These are phyloP conservation scores for Sugiyamaella novakii DNA, from an alignment of 1,139 yeast genomes.

Conservation along the genomic window DNA sequence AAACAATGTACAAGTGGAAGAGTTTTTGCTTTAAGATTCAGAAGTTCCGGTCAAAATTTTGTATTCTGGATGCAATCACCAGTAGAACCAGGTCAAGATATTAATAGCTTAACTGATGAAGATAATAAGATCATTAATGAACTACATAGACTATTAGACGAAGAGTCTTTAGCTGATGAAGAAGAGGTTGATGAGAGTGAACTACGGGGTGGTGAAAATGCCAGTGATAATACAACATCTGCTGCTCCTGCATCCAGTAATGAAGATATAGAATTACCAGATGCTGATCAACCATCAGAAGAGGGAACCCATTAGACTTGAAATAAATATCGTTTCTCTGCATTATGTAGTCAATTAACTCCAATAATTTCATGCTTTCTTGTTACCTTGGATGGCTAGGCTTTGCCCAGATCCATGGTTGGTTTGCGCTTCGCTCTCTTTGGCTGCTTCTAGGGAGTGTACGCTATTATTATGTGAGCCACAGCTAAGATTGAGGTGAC, in stretches of 20 bases:
- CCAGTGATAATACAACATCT: too few species aligned
- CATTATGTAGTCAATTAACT: too few species aligned
- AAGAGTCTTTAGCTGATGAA: slow-evolving; percentile 49
- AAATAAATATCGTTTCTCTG: too few species aligned
- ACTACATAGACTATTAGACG: slow-evolving; percentile 56
- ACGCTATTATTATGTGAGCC: too few species aligned
- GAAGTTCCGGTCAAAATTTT: slow-evolving; percentile 79
- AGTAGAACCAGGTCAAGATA: slow-evolving; percentile 61
- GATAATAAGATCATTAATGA: slow-evolving; percentile 58
- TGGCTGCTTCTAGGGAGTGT: too few species aligned
- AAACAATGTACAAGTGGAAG: slow-evolving; percentile 79
- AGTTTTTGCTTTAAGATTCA: slow-evolving; percentile 78
- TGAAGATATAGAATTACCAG: slow-evolving; percentile 17
- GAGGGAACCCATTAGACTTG: not conserved
- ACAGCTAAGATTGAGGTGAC: too few species aligned
- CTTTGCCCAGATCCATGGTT: too few species aligned
- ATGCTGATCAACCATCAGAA: slow-evolving; percentile 4
- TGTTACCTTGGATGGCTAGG: too few species aligned
- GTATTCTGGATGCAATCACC: slow-evolving; percentile 91
- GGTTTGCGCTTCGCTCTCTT: too few species aligned
- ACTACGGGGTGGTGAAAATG: too few species aligned
- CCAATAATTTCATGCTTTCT: too few species aligned
- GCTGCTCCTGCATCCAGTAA: slow-evolving; percentile 1
- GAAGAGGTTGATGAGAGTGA: slow-evolving; percentile 36
- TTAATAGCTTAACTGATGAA: slow-evolving; percentile 57